These are phyloP conservation scores for Globisporangium recalcitrans DNA, from an alignment of 352 stramenopile genomes.

Conservation along the genomic window DNA sequence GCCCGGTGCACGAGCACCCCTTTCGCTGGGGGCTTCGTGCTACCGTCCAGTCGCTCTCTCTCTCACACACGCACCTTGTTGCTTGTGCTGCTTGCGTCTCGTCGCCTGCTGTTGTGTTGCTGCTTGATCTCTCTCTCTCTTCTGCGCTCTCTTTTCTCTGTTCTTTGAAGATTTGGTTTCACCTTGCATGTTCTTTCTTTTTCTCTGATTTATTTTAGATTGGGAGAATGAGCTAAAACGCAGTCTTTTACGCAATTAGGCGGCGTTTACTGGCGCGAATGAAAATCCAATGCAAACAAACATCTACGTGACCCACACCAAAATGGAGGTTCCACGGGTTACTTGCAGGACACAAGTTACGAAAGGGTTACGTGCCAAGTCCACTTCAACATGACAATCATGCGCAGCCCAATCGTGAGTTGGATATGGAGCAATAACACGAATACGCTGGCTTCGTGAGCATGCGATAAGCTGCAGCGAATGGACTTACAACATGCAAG, in stretches of 20 bases:
- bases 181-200: neutral
- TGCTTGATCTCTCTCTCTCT: slow-evolving; percentile 9
- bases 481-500: no score
- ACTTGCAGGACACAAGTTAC: no score
- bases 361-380: no score
- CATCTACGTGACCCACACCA: neutral
- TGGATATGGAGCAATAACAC: neutral
- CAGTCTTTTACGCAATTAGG: neutral
- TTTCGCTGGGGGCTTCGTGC: neutral
- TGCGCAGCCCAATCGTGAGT: neutral
- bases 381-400: neutral
- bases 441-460: neutral
- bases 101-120: neutral
- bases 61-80: neutral
- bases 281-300: neutral
- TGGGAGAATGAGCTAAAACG: neutral
- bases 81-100: neutral
- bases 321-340: neutral
- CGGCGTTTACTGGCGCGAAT: neutral
- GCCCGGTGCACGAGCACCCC: neutral
- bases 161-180: slow-evolving; percentile 3
- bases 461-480: neutral
- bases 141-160: slow-evolving; percentile 9
- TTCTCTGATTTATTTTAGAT: slow-evolving; percentile 1
- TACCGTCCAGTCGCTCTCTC: neutral